Conservation (phyloP, 2,329 filamentous ascomycete genomes). For the Aspergillus sp. region DNA sequence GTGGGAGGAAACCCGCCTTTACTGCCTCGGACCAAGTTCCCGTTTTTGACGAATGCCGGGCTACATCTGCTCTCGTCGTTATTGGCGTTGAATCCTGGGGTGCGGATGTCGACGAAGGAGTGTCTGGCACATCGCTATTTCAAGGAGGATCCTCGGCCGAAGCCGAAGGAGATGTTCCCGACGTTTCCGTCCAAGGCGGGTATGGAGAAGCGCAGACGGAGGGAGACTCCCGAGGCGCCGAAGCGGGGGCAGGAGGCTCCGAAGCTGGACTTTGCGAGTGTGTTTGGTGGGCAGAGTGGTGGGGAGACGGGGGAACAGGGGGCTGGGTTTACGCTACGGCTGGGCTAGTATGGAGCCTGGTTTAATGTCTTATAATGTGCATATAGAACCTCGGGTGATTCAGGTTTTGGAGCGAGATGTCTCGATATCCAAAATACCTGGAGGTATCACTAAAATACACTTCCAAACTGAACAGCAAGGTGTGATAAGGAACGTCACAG, state of each 20-base stretch:
- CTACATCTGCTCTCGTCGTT: constrained; percentile 68
- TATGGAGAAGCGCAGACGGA: constrained; percentile 75
- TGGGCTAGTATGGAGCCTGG: constrained; percentile 45
- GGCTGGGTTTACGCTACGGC: constrained; percentile 61
- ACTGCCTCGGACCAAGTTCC: constrained; percentile 74
- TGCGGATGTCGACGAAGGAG: constrained; percentile 69
- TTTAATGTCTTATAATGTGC: not conserved
- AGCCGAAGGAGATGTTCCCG: constrained; percentile 89
- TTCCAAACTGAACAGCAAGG: not conserved
- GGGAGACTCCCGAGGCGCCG: constrained; percentile 80
- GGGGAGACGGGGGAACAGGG: constrained; percentile 65
- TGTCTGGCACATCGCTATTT: constrained; percentile 85
- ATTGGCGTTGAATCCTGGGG: constrained; percentile 72
- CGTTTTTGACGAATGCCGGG: constrained; percentile 76
- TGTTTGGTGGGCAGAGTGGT: constrained; percentile 67
- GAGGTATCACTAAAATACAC: constrained; percentile 2
- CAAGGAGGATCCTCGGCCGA: constrained; percentile 82
- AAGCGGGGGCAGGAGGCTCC: constrained; percentile 71
- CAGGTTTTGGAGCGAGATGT: not conserved
- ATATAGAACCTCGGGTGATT: constrained; percentile 4
- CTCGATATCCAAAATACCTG: not conserved
- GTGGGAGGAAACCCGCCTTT: constrained; percentile 42
- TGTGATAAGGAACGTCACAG: constrained; percentile 11
- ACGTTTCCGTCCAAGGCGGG: constrained; percentile 96
- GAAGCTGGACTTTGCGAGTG: constrained; percentile 66